A percentile compares a stretch with the other conserved stretches of the same genome.
phyloP scores from a whole-genome alignment of 2,329 filamentous ascomycete species.

The Calonectria hawksworthii region DNA sequence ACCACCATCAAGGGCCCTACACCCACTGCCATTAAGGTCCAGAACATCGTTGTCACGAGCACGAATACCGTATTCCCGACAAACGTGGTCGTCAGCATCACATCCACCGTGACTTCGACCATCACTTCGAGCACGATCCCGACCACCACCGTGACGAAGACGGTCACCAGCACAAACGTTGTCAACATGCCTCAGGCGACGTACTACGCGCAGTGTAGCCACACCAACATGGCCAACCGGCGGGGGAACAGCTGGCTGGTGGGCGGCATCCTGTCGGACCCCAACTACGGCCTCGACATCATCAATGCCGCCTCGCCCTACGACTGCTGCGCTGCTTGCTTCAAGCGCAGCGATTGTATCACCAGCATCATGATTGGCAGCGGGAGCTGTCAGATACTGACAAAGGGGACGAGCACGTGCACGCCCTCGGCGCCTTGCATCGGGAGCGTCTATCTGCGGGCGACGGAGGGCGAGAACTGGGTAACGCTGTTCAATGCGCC shows the following conservation, averaged over 20 bases:
- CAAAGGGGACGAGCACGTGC: background rate
- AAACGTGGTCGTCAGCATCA: background rate
- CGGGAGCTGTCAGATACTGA: background rate
- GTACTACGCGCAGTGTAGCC: background rate
- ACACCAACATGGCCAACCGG: background rate
- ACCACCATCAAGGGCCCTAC: background rate
- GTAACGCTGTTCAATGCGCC: background rate
- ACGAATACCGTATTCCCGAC: background rate
- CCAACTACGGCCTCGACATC: background rate
- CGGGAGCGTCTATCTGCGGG: background rate
- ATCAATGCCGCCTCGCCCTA: background rate
- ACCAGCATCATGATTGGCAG: background rate
- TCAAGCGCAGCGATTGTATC: background rate
- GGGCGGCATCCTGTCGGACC: background rate
- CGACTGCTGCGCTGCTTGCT: background rate
- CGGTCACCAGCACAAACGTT: background rate
- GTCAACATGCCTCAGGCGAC: background rate
- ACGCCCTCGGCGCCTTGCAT: background rate
- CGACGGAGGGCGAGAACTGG: background rate
- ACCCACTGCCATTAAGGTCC: background rate
- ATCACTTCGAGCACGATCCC: background rate
- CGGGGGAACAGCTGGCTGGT: background rate
- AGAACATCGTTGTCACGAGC: background rate
- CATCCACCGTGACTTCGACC: background rate
- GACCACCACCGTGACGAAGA: background rate